Conservation (phyloP, 345 rosid genomes). For the Ceriops zippeliana region DNA sequence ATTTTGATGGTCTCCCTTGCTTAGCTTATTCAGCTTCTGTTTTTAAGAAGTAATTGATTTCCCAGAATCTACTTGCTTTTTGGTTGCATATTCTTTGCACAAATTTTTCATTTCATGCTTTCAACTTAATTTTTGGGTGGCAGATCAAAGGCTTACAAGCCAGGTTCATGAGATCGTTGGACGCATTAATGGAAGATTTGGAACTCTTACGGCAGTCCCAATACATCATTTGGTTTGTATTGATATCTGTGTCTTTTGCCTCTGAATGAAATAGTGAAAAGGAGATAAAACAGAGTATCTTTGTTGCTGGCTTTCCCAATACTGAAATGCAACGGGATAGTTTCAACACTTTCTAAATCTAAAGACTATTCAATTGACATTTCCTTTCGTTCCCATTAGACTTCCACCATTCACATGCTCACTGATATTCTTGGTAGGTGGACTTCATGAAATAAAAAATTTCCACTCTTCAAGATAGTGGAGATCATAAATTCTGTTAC, state of each 20-base stretch:
- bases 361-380: not conserved
- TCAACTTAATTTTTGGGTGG: slow-evolving; percentile 7
- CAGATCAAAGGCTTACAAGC: slow-evolving; percentile 62
- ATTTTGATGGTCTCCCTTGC: too few relatives aligned
- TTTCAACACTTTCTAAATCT: not conserved
- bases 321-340: too few relatives aligned
- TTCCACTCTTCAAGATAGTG: too few relatives aligned
- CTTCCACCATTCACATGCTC: too few relatives aligned
- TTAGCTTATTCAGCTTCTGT: too few relatives aligned
- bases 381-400: too few relatives aligned
- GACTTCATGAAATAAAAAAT: too few relatives aligned
- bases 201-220: slow-evolving; percentile 54
- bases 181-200: slow-evolving; percentile 63
- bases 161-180: slow-evolving; percentile 69
- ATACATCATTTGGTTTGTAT: slow-evolving; percentile 58
- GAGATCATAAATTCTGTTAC: too few relatives aligned
- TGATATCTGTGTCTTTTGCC: not conserved
- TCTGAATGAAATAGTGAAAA: not conserved
- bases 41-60: too few relatives aligned
- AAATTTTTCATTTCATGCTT: not conserved
- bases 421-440: too few relatives aligned
- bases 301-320: not conserved
- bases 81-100: too few relatives aligned
- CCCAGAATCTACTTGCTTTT: too few relatives aligned
- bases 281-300: not conserved